Evolutionary conservation across 257 asterid species (phyloP).

Genomic region (Nemophila menziesii): DNA sequence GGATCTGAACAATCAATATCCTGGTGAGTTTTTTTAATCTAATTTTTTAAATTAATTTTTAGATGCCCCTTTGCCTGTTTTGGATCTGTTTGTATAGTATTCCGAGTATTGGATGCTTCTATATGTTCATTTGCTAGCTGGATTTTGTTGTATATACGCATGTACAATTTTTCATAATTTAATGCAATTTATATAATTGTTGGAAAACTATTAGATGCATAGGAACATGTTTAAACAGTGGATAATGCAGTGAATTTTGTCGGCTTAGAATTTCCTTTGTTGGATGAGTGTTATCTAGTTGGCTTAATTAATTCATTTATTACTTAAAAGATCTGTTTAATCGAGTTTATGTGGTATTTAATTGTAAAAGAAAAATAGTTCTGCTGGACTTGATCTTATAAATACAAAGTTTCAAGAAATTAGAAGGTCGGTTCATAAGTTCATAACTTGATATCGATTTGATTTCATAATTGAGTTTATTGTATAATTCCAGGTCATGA

Average conservation of each 20-base stretch:
- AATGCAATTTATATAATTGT: neutral
- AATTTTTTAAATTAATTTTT: neutral
- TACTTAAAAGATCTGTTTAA: neutral
- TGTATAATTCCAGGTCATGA: constrained; percentile 48
- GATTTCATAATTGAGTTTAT: neutral
- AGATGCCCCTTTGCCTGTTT: constrained; percentile 3
- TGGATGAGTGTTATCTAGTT: neutral
- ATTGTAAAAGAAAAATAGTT: neutral
- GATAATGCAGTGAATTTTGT: neutral
- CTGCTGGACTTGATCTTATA: neutral
- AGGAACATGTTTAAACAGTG: too few species aligned
- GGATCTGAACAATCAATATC: constrained; percentile 55
- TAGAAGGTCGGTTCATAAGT: neutral
- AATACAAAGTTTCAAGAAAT: neutral
- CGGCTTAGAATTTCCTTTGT: neutral
- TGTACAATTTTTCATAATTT: neutral
- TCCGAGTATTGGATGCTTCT: neutral
- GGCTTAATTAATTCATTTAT: neutral
- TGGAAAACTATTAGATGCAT: neutral
- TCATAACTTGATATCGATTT: neutral
- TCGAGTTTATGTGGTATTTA: neutral
- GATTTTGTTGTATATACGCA: neutral
- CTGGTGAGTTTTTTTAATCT: constrained; percentile 15
- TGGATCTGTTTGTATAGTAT: constrained; percentile 9
- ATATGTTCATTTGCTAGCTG: constrained; percentile 1